Evolutionary conservation across 768 basidiomycete genomes (phyloP), one percentile per base, ranked within the genome.

Genomic region (Hemileccinum rubropunctum): DNA sequence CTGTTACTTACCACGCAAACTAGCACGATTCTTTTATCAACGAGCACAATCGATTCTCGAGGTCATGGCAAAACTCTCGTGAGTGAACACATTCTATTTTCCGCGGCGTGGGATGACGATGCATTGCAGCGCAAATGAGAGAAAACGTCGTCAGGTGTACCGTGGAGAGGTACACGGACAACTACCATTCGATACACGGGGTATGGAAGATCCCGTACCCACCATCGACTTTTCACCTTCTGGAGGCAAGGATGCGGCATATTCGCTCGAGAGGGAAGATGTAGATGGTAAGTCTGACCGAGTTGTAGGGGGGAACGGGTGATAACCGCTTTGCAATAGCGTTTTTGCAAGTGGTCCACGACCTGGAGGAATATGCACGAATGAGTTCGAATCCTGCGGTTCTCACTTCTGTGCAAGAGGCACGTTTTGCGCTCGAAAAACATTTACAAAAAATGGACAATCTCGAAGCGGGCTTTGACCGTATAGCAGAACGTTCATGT

Each of bases 21-120:
- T 50, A 91, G 90, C 82, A 40, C 78, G 80, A 26, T 88, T 93
- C 64, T 91, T 98, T 66, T 82, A 84, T 51, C 84, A 86, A 55
- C 78, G 91, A 42, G 86, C 91, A 0, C 82, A 87, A 52, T 82
- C 81, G 32, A 85, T 98, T 36, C 74, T 92, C 4, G 87, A 95
- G 61, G 79, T 91, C 15, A 86, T 98, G 83, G 85, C 88, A 3
- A 91, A 88, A 59, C 77, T 95, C 35, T 85, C 90, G 90, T 92
- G 64, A 62, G 85, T 73, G 13, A 55, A n/a, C 51, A 41, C 23
- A 12, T 40, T 26, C 14, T 45, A 10, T 40, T 50, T 52, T 33
- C 38, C 6, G 27, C 18, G 36, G 34, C 26, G 18, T 26, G 15
- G 50, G 42, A 30, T 59, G 44, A 57, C 42, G 8, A 35, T 23